These are phyloP conservation scores for Penicillium riverlandense DNA, from an alignment of 495 filamentous ascomycete species.

Conservation along the genomic window DNA sequence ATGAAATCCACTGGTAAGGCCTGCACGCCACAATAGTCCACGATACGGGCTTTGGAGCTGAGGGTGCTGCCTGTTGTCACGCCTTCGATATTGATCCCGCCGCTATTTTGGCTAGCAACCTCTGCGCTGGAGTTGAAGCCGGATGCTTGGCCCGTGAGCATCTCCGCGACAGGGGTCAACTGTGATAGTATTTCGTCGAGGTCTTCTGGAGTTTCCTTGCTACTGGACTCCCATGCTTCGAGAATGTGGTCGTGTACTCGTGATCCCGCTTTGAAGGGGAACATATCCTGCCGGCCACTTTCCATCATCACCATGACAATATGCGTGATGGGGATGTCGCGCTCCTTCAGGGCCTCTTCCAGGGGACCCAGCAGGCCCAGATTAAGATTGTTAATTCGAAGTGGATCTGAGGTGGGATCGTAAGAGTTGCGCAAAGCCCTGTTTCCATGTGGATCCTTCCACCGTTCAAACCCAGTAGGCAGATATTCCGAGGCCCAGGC, in stretches of 20 bases:
- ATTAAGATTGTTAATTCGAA: conserved; percentile 27
- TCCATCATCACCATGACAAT: conserved; percentile 27
- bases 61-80: conserved; percentile 23
- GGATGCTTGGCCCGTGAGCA: conserved; percentile 25
- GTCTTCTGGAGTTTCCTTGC: neutral
- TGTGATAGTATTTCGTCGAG: conserved; percentile 11
- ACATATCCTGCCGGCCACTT: conserved; percentile 30
- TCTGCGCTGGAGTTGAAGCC: conserved; percentile 14
- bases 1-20: conserved; percentile 31
- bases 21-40: conserved; percentile 25
- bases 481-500: conserved; percentile 11
- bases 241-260: conserved; percentile 20
- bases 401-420: conserved; percentile 21
- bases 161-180: conserved; percentile 20
- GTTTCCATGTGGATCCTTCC: conserved; percentile 1
- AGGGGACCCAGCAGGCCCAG: conserved; percentile 14
- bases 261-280: conserved; percentile 24
- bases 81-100: conserved; percentile 23
- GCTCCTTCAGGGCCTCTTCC: conserved; percentile 12
- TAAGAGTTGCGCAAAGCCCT: conserved; percentile 5
- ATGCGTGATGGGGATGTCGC: conserved; percentile 16
- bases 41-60: conserved; percentile 23
- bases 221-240: conserved; percentile 5
- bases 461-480: conserved; percentile 15
- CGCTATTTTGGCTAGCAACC: conserved; percentile 1